Percentiles rank a stretch among this genome's conserved stretches.
Conservation (phyloP, 2,329 filamentous ascomycete species). For the Penicillium digitatum region DNA sequence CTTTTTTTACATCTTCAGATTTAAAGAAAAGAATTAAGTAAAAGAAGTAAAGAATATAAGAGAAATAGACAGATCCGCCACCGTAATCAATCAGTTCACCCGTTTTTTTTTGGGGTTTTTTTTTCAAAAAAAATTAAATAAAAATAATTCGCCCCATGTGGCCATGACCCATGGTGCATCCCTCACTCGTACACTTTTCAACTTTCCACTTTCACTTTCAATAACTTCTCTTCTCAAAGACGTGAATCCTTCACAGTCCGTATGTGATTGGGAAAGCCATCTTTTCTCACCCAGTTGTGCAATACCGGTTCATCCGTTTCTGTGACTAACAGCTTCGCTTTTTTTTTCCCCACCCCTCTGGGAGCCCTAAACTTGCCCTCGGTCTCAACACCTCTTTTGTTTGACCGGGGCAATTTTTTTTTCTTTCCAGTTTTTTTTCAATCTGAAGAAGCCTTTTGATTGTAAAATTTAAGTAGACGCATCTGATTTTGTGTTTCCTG, state of each 20-base stretch:
- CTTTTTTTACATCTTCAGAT: neutral
- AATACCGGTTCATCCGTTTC: slow-evolving; percentile 22
- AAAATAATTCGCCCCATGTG: slow-evolving; percentile 10
- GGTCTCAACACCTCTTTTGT: slow-evolving; percentile 12
- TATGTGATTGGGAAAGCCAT: neutral
- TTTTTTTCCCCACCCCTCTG: slow-evolving; percentile 25
- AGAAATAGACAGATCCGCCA: slow-evolving; percentile 1
- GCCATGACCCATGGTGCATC: slow-evolving; percentile 7
- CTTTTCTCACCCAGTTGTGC: slow-evolving; percentile 4
- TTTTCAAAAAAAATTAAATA: neutral
- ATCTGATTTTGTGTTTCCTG: slow-evolving; percentile 13
- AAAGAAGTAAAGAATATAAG: neutral
- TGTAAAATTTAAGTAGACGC: slow-evolving; percentile 14
- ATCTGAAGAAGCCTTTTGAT: slow-evolving; percentile 32
- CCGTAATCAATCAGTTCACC: slow-evolving; percentile 4
- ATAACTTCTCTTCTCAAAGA: neutral
- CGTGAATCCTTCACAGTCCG: neutral
- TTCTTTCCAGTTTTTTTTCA: slow-evolving; percentile 17
- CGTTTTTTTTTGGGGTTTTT: neutral
- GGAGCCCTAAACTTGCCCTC: slow-evolving; percentile 13
- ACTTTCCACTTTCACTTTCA: neutral
- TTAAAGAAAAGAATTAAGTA: neutral
- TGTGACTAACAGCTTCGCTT: slow-evolving; percentile 37
- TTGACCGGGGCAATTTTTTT: slow-evolving; percentile 20
- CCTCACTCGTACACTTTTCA: neutral